phyloP scores from a whole-genome alignment of 768 basidiomycete species.

The Suillus fuscotomentosus region DNA sequence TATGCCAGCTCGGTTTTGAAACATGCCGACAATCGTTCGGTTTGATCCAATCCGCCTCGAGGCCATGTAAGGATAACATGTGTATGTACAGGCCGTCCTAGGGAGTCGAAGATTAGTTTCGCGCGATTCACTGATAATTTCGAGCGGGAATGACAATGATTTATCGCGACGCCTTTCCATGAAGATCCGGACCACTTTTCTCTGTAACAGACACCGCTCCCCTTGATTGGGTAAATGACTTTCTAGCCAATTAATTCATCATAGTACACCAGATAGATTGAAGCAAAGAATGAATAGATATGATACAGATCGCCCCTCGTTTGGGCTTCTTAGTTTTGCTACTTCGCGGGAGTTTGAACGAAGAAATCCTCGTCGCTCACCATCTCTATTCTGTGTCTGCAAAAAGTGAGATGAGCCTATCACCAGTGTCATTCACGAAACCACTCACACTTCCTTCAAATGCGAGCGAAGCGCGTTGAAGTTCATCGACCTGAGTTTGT shows the following conservation, averaged over 20 bases:
- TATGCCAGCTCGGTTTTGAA: no score
- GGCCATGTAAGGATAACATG: no score
- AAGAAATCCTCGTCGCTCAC: conserved; percentile 59
- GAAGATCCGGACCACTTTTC: neutral
- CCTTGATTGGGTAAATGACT: neutral
- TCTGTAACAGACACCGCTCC: neutral
- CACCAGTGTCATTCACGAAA: neutral
- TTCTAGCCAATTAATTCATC: neutral
- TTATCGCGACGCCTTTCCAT: neutral
- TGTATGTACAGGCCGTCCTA: no score
- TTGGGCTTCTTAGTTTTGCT: neutral
- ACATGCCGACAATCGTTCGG: no score
- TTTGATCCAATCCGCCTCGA: no score
- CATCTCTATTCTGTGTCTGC: conserved; percentile 47
- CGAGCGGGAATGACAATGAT: neutral
- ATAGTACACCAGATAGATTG: neutral
- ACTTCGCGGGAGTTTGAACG: conserved; percentile 13
- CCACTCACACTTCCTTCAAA: conserved; percentile 55
- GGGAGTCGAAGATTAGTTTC: no score
- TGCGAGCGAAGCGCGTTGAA: conserved; percentile 66
- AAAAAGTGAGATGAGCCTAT: conserved; percentile 10
- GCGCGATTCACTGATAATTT: no score
- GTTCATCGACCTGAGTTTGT: conserved; percentile 31
- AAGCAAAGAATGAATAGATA: neutral
- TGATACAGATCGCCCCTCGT: neutral